Base-by-base conservation (phyloP, 352 stramenopile species). In the Phytopythium ostracodes region DNA sequence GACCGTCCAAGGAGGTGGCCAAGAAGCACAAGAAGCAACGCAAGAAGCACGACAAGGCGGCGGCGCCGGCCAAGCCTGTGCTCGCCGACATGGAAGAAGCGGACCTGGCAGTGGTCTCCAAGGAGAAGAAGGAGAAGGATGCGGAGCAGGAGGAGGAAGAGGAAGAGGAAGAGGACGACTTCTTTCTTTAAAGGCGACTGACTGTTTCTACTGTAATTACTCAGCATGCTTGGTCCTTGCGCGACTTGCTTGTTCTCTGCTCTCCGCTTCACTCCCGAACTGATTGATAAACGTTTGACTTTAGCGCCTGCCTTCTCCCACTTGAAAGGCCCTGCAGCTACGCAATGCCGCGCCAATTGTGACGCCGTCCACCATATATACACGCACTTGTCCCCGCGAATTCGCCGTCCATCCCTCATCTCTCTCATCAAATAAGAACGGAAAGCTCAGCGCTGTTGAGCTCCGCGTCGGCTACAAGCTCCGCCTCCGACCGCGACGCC, bases 401-500 rank as follows among this genome's bases (percentile, higher is more conserved):
- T 27, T 24, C 12, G 6, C 27, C 27, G 25, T 17, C 46, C 10
- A 22, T 20, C 44, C 8, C 44, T 31, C 10, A 22, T 20, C 44
- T 8, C 44, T 31, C n/a, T 24, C 20, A 38, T 59, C 82, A 92
- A 47, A 92, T 89, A 49, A 89, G 57, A 56, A 92, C 89, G n/a
- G 81, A 89, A 31, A 72, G 71, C 62, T 81, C 77, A 10, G 77
- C 67, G 38, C 75, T 65, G 64, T 74, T 72, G 20, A 87, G 63
- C 18, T 72, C 66, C 8, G 69, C 67, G 54, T 86, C 72, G 0
- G 74, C 72, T 22, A 88, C 78, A 62, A 88, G 52, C 36, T 89
- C 76, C 15, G 87, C 87, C 74, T 95, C 84, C 1, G 77, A 79
- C 65, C 81, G 76, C 1, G 84, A 92, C 27, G 87, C 84, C 8